These are phyloP conservation scores for Neospora caninum DNA, from an alignment of 169 alveolate genomes.

Conservation along the genomic window DNA sequence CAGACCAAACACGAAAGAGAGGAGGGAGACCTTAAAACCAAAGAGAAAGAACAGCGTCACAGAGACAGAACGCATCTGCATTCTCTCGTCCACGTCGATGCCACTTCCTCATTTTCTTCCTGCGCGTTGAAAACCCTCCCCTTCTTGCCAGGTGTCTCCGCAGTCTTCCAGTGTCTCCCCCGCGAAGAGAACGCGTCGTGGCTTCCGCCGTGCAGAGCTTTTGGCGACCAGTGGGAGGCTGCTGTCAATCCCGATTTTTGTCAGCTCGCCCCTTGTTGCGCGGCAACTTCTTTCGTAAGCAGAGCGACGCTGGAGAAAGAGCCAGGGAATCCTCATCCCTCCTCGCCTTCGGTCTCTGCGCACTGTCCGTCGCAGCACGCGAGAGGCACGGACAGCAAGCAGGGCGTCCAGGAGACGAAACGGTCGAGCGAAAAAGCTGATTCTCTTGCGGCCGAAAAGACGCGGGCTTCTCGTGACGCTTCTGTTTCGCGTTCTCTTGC, in stretches of 20 bases:
- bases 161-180: background rate
- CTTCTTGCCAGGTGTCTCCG: too few species aligned
- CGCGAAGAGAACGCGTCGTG: background rate
- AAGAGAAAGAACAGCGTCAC: too few species aligned
- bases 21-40: background rate
- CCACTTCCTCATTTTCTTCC: background rate
- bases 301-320: background rate
- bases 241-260: background rate
- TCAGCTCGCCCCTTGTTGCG: background rate
- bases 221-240: slow-evolving; percentile 29
- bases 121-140: too few species aligned
- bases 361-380: too few species aligned
- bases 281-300: background rate
- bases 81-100: background rate
- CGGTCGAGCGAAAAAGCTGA: background rate
- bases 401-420: too few species aligned
- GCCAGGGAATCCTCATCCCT: too few species aligned
- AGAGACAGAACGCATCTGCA: too few species aligned
- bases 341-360: too few species aligned
- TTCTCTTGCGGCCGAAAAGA: background rate
- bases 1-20: background rate
- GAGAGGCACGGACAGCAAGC: too few species aligned
- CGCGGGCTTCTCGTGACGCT: too few species aligned
- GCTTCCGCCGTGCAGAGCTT: background rate
- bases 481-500: background rate